phyloP scores from a whole-genome alignment of 2,329 filamentous ascomycete species.

The Cadophora luteo-olivacea region DNA sequence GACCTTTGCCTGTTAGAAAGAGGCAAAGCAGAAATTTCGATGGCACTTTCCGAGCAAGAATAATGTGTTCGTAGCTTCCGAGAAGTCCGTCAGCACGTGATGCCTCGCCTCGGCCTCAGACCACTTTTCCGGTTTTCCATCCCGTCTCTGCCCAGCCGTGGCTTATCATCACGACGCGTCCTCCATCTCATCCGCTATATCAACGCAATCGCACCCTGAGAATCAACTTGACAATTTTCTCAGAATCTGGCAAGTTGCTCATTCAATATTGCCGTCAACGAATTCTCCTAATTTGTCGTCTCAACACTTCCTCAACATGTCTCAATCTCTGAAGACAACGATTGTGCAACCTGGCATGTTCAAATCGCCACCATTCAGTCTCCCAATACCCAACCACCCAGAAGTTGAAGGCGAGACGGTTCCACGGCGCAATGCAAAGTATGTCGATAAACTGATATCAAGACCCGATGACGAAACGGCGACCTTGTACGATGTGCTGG shows the following conservation, averaged over 20 bases:
- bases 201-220: background rate
- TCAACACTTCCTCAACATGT: conserved; percentile 11
- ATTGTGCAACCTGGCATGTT: conserved; percentile 33
- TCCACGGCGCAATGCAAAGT: conserved; percentile 55
- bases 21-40: too few relatives aligned
- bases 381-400: conserved; percentile 62
- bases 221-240: too few relatives aligned
- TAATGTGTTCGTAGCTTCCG: too few relatives aligned
- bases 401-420: conserved; percentile 72
- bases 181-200: background rate
- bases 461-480: conserved; percentile 52
- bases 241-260: background rate
- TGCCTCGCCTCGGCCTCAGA: background rate
- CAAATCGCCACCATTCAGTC: conserved; percentile 61
- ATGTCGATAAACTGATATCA: conserved; percentile 26
- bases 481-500: conserved; percentile 73
- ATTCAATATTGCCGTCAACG: background rate
- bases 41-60: too few relatives aligned
- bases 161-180: conserved; percentile 16
- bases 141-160: conserved; percentile 7
- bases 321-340: conserved; percentile 25
- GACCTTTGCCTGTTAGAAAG: too few relatives aligned
- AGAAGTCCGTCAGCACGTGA: background rate
- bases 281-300: background rate
- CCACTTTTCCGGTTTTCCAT: conserved; percentile 19